Evolutionary conservation across 1,284 basidiomycete genomes (phyloP), one percentile per base, ranked within the genome.

Genomic region (Pholiota adiposa): DNA sequence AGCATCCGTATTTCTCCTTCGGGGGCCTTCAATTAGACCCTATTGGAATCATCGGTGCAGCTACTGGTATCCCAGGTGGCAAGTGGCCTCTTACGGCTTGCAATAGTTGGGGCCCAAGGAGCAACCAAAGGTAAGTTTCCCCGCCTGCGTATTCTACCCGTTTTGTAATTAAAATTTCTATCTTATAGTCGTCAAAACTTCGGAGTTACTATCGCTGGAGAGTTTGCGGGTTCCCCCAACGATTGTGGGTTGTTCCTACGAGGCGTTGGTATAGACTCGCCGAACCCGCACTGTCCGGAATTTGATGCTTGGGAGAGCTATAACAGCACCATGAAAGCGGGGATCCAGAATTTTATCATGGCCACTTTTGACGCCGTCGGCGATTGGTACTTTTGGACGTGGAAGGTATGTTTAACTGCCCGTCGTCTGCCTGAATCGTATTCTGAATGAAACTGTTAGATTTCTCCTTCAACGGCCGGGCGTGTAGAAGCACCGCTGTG

Each of bases 1-100:
- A 82, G 6, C 92, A 96, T 69, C 87, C 87, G 0, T 93, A 92
- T 68, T 77, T 92, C 59, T 85, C 88, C 54, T 93, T 93, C 73
- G 75, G 68, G 44, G 74, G 68, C 63, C 73, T 81, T 18, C 73
- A 77, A 41, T 79, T 79, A 18, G 70, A 67, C 2, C 76, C 79
- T 1, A 75, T 81, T 51, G 76, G 71, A 18, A 72, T 75, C 1
- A 65, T 66, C 9, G 73, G 70, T 12, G 51, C 56, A 23, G 54
- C 67, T 44, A 51, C 36, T 11, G 76, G 70, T 0, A 38, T 61
- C 27, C 56, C 77, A 29, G 86, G 86, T 5, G 84, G 86, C 14
- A 64, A 67, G 34, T 88, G 85, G 84, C 84, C 85, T 0, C 52
- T 65, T 40, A 70, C 74, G 63, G 87, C 84, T 0, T 91, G 89